Evolutionary conservation across 441 rosid genomes (phyloP).

Genomic region (Pelargonium australe): DNA sequence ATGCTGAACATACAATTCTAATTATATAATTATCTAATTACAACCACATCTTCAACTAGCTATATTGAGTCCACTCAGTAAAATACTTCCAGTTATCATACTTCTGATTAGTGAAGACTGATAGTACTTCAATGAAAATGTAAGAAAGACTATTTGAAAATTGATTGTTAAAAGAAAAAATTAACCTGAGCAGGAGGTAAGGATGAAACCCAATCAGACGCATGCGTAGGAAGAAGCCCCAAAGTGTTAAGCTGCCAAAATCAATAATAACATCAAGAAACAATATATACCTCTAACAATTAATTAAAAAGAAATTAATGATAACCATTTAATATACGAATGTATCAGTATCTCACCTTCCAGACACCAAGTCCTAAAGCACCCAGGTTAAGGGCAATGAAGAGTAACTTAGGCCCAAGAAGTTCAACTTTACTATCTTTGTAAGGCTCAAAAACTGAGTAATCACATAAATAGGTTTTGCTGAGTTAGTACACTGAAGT

Average conservation of each 20-base stretch:
- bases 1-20: no score
- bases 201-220: constrained; percentile 98
- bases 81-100: no score
- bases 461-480: constrained; percentile 4
- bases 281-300: background rate
- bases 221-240: constrained; percentile 98
- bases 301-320: background rate
- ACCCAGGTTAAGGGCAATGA: constrained; percentile 86
- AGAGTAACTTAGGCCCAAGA: constrained; percentile 78
- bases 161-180: constrained; percentile 8
- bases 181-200: constrained; percentile 89
- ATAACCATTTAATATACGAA: background rate
- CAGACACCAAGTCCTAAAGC: constrained; percentile 91
- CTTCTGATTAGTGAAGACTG: no score
- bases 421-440: constrained; percentile 87
- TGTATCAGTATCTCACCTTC: constrained; percentile 54
- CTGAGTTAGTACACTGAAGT: background rate
- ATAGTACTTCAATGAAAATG: background rate
- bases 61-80: no score
- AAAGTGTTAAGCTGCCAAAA: constrained; percentile 72
- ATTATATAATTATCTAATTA: no score
- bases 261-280: constrained; percentile 12
- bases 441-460: constrained; percentile 94
- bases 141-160: background rate
- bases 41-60: no score